These are phyloP conservation scores for Russula foetens DNA, from an alignment of 768 basidiomycete species.

Conservation along the genomic window DNA sequence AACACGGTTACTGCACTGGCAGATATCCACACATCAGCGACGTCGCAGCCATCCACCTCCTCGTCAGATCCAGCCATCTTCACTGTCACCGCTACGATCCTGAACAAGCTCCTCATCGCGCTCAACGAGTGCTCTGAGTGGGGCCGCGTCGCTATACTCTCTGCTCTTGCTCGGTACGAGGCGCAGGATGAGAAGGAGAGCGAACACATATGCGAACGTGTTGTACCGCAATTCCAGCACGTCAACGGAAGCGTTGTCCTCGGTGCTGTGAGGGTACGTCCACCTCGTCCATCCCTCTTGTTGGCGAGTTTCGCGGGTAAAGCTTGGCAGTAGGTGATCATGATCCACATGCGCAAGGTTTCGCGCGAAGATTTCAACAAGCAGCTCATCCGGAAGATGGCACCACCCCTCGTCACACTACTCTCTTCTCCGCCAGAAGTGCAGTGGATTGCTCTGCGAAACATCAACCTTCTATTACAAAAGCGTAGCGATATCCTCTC, in stretches of 20 bases:
- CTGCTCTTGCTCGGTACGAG: constrained; percentile 75
- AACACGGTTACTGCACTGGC: constrained; percentile 91
- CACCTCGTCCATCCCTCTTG: not conserved
- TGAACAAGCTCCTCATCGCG: constrained; percentile 88
- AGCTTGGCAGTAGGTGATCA: constrained; percentile 62
- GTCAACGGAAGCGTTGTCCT: constrained; percentile 93
- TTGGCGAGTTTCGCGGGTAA: not conserved
- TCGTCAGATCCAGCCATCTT: constrained; percentile 63
- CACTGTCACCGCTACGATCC: constrained; percentile 69
- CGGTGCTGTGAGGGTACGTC: constrained; percentile 83
- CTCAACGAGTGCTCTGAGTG: constrained; percentile 98
- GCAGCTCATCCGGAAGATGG: constrained; percentile 91
- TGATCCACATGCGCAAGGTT: constrained; percentile 91
- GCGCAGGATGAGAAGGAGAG: constrained; percentile 88
- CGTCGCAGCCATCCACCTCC: constrained; percentile 44
- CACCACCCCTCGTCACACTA: constrained; percentile 90
- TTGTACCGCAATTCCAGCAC: constrained; percentile 98
- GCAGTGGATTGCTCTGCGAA: constrained; percentile 96
- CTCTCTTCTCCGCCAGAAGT: constrained; percentile 96
- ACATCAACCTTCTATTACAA: constrained; percentile 94
- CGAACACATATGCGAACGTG: constrained; percentile 97
- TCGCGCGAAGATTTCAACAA: constrained; percentile 76
- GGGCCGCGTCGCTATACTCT: constrained; percentile 92
- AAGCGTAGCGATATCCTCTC: constrained; percentile 84
- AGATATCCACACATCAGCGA: constrained; percentile 79